phyloP scores from a whole-genome alignment of 495 filamentous ascomycete genomes.

The Pyrenula aspistea region DNA sequence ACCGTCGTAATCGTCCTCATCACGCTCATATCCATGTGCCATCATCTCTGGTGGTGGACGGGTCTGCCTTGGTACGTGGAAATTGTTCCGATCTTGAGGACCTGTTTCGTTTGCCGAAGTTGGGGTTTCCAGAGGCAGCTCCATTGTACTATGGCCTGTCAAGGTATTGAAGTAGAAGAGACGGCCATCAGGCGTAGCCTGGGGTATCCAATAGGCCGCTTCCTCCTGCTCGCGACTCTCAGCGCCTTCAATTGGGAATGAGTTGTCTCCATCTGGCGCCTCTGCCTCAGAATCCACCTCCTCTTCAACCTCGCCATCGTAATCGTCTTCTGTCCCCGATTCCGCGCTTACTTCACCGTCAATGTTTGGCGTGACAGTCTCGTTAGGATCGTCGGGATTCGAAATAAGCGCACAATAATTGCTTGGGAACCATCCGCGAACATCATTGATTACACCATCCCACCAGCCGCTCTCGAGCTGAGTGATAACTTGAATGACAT shows the following conservation, averaged over 20 bases:
- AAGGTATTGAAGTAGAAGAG: constrained; percentile 98
- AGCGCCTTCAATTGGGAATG: constrained; percentile 56
- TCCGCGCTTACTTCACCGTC: constrained; percentile 46
- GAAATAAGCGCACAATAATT: constrained; percentile 88
- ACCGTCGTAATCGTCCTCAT: constrained; percentile 75
- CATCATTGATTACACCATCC: constrained; percentile 91
- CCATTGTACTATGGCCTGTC: constrained; percentile 85
- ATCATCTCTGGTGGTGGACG: constrained; percentile 87
- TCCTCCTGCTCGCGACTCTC: constrained; percentile 64
- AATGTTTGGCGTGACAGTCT: constrained; percentile 23
- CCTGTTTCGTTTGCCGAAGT: constrained; percentile 69
- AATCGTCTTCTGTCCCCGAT: constrained; percentile 45
- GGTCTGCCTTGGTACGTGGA: constrained; percentile 80
- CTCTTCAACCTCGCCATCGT: constrained; percentile 60
- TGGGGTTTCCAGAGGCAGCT: constrained; percentile 85
- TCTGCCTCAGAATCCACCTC: constrained; percentile 53
- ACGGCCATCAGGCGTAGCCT: constrained; percentile 85
- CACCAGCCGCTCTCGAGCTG: constrained; percentile 98
- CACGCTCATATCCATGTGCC: constrained; percentile 67
- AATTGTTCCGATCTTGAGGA: constrained; percentile 74
- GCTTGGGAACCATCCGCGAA: constrained; percentile 96
- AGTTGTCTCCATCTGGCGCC: constrained; percentile 38
- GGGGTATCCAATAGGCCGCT: constrained; percentile 95
- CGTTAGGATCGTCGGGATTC: constrained; percentile 50
- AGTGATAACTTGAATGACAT: constrained; percentile 95